Evolutionary conservation across 2,329 filamentous ascomycete species (phyloP).

Genomic region (Fusarium albosuccineum): DNA sequence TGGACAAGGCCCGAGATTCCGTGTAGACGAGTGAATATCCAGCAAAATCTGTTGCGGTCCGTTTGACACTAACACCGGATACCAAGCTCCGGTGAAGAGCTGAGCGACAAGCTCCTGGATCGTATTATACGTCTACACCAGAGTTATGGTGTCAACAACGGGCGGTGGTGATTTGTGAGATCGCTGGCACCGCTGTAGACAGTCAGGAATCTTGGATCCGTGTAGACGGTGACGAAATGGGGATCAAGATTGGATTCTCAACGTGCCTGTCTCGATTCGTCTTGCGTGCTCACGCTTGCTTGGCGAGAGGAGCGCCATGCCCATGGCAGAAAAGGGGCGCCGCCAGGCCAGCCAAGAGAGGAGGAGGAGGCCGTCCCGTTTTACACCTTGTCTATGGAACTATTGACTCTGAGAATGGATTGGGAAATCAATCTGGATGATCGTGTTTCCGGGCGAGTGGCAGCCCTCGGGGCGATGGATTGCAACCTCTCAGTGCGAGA

Average conservation of each 20-base stretch:
- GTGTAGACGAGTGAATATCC: background rate
- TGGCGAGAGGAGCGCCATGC: no score
- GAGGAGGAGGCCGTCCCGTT: background rate
- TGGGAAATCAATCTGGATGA: constrained; percentile 10
- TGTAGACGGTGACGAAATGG: background rate
- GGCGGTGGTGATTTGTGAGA: background rate
- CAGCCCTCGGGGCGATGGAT: constrained; percentile 7
- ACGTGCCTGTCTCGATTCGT: background rate
- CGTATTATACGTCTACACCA: background rate
- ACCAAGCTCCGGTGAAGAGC: background rate
- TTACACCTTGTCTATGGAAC: background rate
- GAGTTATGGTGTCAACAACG: background rate
- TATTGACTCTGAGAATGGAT: background rate
- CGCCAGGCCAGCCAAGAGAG: background rate
- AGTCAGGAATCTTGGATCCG: background rate
- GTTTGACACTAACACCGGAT: background rate
- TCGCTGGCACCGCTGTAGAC: background rate
- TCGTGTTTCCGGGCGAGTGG: constrained; percentile 3
- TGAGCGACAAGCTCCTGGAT: background rate
- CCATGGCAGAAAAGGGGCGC: background rate
- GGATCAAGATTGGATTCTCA: background rate
- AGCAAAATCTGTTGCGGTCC: background rate
- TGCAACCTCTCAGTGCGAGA: constrained; percentile 9
- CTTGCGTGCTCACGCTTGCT: background rate
- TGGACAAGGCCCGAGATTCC: background rate